Percentiles rank a stretch among this genome's conserved stretches.
Conservation (phyloP, 805 yeast genomes). For the Jamesozyma lodderae region DNA sequence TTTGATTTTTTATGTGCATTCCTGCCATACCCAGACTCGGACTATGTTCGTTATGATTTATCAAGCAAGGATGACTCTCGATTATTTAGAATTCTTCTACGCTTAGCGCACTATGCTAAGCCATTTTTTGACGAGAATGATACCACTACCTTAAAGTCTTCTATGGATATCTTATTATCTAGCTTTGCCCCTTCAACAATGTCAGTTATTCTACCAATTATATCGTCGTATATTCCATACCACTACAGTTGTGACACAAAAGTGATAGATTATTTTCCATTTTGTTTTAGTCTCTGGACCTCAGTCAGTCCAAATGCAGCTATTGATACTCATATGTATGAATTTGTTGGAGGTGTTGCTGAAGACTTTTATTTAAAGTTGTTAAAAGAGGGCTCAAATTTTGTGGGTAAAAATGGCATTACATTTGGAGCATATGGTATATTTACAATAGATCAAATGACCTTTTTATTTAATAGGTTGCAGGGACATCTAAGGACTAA, state of each 20-base stretch:
- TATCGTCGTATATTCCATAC: constrained; percentile 47
- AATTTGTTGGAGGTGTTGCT: constrained; percentile 54
- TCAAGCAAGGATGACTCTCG: constrained; percentile 35
- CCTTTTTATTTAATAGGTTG: constrained; percentile 49
- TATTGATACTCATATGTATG: constrained; percentile 56
- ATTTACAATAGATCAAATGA: constrained; percentile 52
- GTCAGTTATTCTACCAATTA: constrained; percentile 40
- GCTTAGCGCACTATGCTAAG: constrained; percentile 46
- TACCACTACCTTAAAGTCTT: constrained; percentile 33
- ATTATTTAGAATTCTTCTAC: constrained; percentile 39
- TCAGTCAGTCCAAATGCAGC: constrained; percentile 40
- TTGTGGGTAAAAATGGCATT: neutral
- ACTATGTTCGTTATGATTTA: constrained; percentile 34
- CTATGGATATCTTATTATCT: constrained; percentile 44
- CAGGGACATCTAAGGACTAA: constrained; percentile 33
- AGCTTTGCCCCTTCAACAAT: constrained; percentile 48
- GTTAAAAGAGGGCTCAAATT: constrained; percentile 14
- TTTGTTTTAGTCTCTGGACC: constrained; percentile 67
- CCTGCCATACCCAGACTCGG: constrained; percentile 40
- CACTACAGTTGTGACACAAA: constrained; percentile 29
- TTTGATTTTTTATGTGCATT: constrained; percentile 29
- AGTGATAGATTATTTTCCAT: constrained; percentile 50
- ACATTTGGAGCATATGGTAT: constrained; percentile 51
- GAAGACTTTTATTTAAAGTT: constrained; percentile 35
- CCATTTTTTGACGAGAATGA: constrained; percentile 42